Percentiles rank a stretch among this genome's conserved stretches.
These are phyloP conservation scores for Ceratopteris richardii DNA, from an alignment of 75 land plant species.

Conservation along the genomic window DNA sequence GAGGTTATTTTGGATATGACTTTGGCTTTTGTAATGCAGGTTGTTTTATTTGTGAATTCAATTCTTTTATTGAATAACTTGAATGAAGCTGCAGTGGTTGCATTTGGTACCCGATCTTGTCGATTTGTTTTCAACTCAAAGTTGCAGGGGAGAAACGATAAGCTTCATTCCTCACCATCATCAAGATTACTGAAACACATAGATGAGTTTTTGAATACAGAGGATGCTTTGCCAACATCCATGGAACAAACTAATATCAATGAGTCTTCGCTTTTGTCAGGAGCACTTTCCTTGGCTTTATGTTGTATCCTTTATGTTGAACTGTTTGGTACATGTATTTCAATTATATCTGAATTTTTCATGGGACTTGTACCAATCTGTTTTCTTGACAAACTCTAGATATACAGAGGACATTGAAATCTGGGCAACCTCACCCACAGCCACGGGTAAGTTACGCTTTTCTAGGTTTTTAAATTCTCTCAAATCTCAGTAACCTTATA, in stretches of 20 bases:
- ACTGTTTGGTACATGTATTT: not conserved
- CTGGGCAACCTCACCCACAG: constrained; percentile 62
- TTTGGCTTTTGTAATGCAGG: constrained; percentile 31
- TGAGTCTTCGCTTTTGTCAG: constrained; percentile 58
- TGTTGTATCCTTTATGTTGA: constrained; percentile 73
- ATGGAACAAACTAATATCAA: constrained; percentile 9
- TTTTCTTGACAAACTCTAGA: constrained; percentile 31
- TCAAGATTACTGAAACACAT: constrained; percentile 39
- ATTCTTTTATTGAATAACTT: constrained; percentile 74
- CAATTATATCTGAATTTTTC: too few species aligned
- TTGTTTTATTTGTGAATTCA: constrained; percentile 69
- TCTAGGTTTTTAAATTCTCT: too few species aligned
- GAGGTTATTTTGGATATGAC: too few species aligned
- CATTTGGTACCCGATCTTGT: constrained; percentile 70
- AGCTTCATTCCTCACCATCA: constrained; percentile 22
- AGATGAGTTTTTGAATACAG: constrained; percentile 59
- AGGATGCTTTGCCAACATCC: constrained; percentile 26
- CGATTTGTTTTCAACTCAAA: constrained; percentile 53
- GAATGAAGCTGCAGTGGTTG: constrained; percentile 82
- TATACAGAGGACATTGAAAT: constrained; percentile 74
- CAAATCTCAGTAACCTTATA: too few species aligned
- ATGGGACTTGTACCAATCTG: too few species aligned
- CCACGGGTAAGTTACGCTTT: constrained; percentile 64
- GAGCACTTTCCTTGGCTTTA: constrained; percentile 89
- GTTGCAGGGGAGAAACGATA: constrained; percentile 10